Conservation (phyloP, 1,284 basidiomycete species). For the Pisolithus thermaeus region DNA sequence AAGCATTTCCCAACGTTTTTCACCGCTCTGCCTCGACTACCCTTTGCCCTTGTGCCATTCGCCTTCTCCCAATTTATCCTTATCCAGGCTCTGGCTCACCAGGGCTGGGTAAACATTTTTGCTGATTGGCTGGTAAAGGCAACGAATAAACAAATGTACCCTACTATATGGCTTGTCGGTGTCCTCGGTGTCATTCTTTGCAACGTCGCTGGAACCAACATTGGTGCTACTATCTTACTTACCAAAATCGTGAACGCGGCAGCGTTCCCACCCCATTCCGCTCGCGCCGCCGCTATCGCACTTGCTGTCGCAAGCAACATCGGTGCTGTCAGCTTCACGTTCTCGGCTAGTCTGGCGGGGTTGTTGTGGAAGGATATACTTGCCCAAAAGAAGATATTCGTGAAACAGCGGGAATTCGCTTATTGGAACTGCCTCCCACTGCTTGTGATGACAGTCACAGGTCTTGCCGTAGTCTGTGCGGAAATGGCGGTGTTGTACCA, state of each 20-base stretch:
- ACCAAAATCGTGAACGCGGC: constrained; percentile 44
- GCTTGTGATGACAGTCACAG: constrained; percentile 45
- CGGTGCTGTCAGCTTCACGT: constrained; percentile 88
- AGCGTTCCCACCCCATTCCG: constrained; percentile 12
- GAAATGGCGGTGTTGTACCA: constrained; percentile 57
- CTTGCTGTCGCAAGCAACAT: constrained; percentile 86
- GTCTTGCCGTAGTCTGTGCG: constrained; percentile 52
- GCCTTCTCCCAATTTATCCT: constrained; percentile 95
- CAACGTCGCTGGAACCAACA: constrained; percentile 91
- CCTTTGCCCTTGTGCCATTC: constrained; percentile 83
- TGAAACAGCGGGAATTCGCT: constrained; percentile 68
- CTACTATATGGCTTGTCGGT: constrained; percentile 53
- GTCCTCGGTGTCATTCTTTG: constrained; percentile 71
- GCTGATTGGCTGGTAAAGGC: constrained; percentile 62
- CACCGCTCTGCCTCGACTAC: constrained; percentile 66
- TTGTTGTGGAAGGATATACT: constrained; percentile 84
- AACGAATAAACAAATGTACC: constrained; percentile 39
- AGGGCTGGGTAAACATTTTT: constrained; percentile 92
- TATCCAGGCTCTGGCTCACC: constrained; percentile 76
- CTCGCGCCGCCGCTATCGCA: constrained; percentile 46
- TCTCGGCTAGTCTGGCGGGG: constrained; percentile 87
- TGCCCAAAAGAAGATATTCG: constrained; percentile 67
- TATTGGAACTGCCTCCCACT: constrained; percentile 65
- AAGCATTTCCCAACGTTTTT: constrained; percentile 69
- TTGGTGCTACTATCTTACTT: constrained; percentile 91